Evolutionary conservation across 257 asterid genomes (phyloP).

Genomic region (Agastache rugosa): DNA sequence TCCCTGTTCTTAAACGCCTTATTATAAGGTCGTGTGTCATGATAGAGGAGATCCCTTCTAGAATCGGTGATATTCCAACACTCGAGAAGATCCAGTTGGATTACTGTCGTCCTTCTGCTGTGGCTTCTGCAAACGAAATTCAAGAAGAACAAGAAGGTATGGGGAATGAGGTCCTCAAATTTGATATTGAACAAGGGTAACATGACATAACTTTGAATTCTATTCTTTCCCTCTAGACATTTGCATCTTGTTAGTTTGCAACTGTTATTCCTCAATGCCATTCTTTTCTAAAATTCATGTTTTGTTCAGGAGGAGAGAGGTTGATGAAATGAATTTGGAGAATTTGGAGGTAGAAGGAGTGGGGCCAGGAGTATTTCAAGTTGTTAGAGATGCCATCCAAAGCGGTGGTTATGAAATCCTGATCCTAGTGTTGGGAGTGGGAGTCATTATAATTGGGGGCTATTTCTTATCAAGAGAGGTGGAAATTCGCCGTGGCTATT

Average conservation of each 20-base stretch:
- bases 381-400: background rate
- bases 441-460: too few species aligned
- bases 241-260: background rate
- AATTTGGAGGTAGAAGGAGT: background rate
- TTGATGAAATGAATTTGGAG: background rate
- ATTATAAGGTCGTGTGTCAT: background rate
- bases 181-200: background rate
- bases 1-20: conserved; percentile 28
- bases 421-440: too few species aligned
- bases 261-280: too few species aligned
- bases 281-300: background rate
- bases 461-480: too few species aligned
- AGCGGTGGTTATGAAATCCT: background rate
- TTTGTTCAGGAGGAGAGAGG: background rate
- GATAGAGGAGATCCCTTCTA: background rate
- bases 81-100: background rate
- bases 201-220: background rate
- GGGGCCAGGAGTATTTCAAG: background rate
- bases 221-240: background rate
- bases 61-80: background rate
- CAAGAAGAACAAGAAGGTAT: conserved; percentile 27
- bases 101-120: background rate
- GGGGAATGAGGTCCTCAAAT: conserved; percentile 13
- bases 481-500: too few species aligned
- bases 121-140: conserved; percentile 16